Percentiles rank a stretch among this genome's conserved stretches.
Evolutionary conservation across 768 basidiomycete species (phyloP).

Genomic region (Antrodiella citrinella): DNA sequence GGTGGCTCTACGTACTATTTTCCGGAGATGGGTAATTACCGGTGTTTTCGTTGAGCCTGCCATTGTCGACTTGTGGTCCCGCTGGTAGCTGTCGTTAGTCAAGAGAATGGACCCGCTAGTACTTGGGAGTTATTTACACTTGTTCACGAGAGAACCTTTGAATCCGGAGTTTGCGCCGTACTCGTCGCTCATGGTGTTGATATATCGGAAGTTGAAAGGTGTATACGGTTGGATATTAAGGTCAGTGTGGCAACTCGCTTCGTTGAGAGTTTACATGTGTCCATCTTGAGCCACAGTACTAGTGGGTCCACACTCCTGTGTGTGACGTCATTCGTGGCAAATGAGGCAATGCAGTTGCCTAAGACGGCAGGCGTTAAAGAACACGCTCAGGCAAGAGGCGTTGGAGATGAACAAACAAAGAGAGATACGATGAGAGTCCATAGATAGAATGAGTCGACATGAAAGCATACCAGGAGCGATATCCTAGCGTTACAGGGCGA

Average conservation of each 20-base stretch:
- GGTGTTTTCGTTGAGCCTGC: constrained; percentile 11
- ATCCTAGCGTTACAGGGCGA: too few species aligned
- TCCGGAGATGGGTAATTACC: constrained; percentile 18
- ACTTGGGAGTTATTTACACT: not conserved
- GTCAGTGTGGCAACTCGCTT: not conserved
- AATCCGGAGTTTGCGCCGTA: not conserved
- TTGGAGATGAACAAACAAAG: too few species aligned
- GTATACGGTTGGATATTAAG: not conserved
- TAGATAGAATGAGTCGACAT: too few species aligned
- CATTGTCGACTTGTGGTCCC: not conserved
- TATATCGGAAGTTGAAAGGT: too few species aligned
- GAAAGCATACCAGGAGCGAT: too few species aligned
- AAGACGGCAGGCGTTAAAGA: too few species aligned
- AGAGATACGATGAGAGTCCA: too few species aligned
- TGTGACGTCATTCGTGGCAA: too few species aligned
- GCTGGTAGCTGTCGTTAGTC: not conserved
- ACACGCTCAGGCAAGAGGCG: too few species aligned
- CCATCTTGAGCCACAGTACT: not conserved
- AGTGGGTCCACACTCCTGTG: too few species aligned
- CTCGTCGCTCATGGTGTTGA: not conserved
- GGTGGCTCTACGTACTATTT: constrained; percentile 19
- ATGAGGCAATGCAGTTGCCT: too few species aligned
- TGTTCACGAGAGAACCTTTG: not conserved
- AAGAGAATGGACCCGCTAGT: not conserved
- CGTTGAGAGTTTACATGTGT: not conserved